phyloP scores from a whole-genome alignment of 768 basidiomycete genomes.

The Tricholomella constricta region DNA sequence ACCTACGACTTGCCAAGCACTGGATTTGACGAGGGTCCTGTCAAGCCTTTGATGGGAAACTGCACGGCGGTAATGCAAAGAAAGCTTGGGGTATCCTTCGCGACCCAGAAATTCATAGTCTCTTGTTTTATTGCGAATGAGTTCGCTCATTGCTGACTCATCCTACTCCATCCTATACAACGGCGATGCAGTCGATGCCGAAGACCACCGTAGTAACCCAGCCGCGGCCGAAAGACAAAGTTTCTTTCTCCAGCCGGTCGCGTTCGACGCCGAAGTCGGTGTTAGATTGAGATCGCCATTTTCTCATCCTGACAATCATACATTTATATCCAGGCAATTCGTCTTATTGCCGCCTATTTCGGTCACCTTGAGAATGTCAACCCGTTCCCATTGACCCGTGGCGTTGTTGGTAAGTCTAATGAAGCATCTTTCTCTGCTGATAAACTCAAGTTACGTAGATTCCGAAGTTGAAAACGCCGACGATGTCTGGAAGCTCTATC shows the following conservation, averaged over 20 bases:
- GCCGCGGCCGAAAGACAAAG: slow-evolving; percentile 24
- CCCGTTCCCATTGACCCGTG: slow-evolving; percentile 24
- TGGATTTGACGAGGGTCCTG: neutral
- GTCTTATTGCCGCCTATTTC: slow-evolving; percentile 56
- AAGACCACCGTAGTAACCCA: slow-evolving; percentile 26
- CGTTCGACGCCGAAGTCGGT: slow-evolving; percentile 60
- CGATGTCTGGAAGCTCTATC: slow-evolving; percentile 31
- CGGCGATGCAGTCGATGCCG: slow-evolving; percentile 49
- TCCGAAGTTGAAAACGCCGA: neutral
- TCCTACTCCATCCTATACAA: slow-evolving; percentile 56
- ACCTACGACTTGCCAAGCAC: slow-evolving; percentile 2
- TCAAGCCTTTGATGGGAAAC: slow-evolving; percentile 10
- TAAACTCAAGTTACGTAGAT: slow-evolving; percentile 1
- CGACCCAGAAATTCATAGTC: slow-evolving; percentile 56
- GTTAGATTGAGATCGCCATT: too few relatives aligned
- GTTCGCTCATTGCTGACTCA: slow-evolving; percentile 1
- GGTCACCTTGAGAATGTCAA: slow-evolving; percentile 64
- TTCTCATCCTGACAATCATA: slow-evolving; percentile 56
- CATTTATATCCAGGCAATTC: too few relatives aligned
- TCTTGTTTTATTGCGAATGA: neutral
- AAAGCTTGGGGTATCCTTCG: slow-evolving; percentile 45
- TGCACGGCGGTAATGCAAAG: slow-evolving; percentile 9
- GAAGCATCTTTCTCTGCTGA: neutral
- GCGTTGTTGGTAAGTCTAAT: slow-evolving; percentile 17
- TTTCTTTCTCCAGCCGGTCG: slow-evolving; percentile 57